Conservation (phyloP, 192 early-diverging fungal genomes). For the Lobosporangium transversale region DNA sequence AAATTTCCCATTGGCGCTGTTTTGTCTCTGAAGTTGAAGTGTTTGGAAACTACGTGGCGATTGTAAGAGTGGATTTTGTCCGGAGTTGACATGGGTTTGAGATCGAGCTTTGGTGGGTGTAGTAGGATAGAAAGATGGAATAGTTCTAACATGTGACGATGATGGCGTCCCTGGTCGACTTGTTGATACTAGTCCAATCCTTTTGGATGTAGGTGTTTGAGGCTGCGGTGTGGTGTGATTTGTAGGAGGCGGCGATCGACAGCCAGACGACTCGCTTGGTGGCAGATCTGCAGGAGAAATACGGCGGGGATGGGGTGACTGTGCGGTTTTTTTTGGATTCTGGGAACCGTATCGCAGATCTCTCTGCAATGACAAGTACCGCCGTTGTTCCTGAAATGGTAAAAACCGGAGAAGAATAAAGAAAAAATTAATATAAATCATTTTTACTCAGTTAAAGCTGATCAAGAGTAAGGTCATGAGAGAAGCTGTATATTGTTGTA, state of each 20-base stretch:
- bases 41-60: conserved; percentile 16
- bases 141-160: conserved; percentile 20
- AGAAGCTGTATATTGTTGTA: too few species aligned
- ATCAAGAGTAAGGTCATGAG: too few species aligned
- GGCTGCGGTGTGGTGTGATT: conserved; percentile 5
- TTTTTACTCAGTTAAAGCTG: not conserved
- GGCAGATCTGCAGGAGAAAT: conserved; percentile 13
- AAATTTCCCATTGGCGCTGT: not conserved
- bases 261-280: conserved; percentile 1
- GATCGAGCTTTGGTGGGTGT: conserved; percentile 34
- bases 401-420: too few species aligned
- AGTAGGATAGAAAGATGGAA: conserved; percentile 18
- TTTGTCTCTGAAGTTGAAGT: conserved; percentile 9
- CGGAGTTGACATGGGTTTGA: not conserved
- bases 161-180: conserved; percentile 41
- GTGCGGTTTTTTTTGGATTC: conserved; percentile 24
- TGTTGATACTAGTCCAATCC: conserved; percentile 2
- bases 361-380: conserved; percentile 3
- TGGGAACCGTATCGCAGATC: conserved; percentile 36
- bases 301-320: conserved; percentile 36
- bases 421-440: not conserved
- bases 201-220: conserved; percentile 34
- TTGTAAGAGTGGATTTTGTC: conserved; percentile 11
- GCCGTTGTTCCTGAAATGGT: conserved; percentile 16
- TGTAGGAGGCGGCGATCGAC: conserved; percentile 14